phyloP scores from a whole-genome alignment of 306 rosid species.

The Trifolium subterraneum region DNA sequence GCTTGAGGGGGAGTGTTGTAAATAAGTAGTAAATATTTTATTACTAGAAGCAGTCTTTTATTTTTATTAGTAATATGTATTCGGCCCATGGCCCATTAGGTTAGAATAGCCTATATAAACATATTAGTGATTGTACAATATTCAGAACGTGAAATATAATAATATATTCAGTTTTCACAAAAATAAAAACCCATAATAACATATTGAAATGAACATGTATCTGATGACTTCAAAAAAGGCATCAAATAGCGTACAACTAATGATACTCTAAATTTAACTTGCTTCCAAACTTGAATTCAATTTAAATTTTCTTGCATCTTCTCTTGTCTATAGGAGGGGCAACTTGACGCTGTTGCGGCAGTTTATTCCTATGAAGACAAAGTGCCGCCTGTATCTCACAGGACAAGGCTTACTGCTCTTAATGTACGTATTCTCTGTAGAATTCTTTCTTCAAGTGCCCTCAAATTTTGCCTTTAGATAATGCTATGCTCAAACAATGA shows the following conservation, averaged over 20 bases:
- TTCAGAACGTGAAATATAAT: no score
- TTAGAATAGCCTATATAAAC: no score
- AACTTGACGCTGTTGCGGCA: conserved; percentile 70
- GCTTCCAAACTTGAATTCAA: conserved; percentile 36
- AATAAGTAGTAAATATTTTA: no score
- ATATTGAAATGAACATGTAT: conserved; percentile 25
- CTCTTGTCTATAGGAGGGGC: conserved; percentile 71
- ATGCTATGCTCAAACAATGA: conserved; percentile 23
- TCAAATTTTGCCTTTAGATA: conserved; percentile 31
- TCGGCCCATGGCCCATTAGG: no score
- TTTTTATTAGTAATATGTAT: no score
- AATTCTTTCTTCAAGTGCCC: conserved; percentile 35
- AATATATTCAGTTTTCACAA: no score
- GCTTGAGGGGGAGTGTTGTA: no score
- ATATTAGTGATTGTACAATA: no score
- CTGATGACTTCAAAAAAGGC: conserved; percentile 5
- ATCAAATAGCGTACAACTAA: not conserved
- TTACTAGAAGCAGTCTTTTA: no score
- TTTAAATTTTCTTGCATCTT: conserved; percentile 36
- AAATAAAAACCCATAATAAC: no score
- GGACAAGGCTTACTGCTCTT: conserved; percentile 81
- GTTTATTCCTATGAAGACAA: conserved; percentile 92
- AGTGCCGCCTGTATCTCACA: conserved; percentile 78
- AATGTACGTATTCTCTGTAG: conserved; percentile 56
- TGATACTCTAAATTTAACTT: conserved; percentile 6